Evolutionary conservation across 805 yeast species (phyloP).

Genomic region (Sugiyamaella chiloensis): DNA sequence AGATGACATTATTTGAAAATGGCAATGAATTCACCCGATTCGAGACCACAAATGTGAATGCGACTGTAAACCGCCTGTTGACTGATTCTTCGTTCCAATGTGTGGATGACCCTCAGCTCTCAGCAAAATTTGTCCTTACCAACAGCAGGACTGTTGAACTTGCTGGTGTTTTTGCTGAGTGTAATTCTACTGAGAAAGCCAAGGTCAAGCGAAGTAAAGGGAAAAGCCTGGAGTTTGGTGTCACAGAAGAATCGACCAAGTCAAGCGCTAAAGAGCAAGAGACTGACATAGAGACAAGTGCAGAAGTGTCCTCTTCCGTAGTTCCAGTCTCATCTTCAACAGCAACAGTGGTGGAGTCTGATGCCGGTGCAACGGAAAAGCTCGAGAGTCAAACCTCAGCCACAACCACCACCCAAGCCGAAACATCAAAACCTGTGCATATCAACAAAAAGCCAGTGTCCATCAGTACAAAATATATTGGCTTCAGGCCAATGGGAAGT

Average conservation of each 20-base stretch:
- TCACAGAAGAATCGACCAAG: not conserved
- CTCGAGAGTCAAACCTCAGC: constrained; percentile 18
- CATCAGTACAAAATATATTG: constrained; percentile 30
- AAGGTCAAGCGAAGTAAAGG: constrained; percentile 6
- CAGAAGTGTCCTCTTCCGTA: not conserved
- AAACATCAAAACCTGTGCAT: constrained; percentile 17
- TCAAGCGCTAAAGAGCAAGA: constrained; percentile 9
- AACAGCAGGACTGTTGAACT: constrained; percentile 22
- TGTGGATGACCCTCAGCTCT: constrained; percentile 13
- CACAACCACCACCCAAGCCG: constrained; percentile 19
- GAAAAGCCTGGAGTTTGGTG: constrained; percentile 3
- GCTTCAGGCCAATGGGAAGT: constrained; percentile 49
- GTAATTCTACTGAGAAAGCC: constrained; percentile 6
- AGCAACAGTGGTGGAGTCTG: not conserved
- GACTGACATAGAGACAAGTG: constrained; percentile 10
- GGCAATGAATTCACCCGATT: constrained; percentile 35
- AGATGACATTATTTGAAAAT: constrained; percentile 39
- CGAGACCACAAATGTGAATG: constrained; percentile 26
- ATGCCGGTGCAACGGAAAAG: not conserved
- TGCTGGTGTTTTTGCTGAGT: constrained; percentile 13
- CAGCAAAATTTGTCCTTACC: constrained; percentile 18
- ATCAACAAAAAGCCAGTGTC: not conserved
- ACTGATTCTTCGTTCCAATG: constrained; percentile 23
- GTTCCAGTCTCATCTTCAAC: not conserved
- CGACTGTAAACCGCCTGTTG: constrained; percentile 27